These are phyloP conservation scores for Chiua virens DNA, from an alignment of 768 basidiomycete species.

Conservation along the genomic window DNA sequence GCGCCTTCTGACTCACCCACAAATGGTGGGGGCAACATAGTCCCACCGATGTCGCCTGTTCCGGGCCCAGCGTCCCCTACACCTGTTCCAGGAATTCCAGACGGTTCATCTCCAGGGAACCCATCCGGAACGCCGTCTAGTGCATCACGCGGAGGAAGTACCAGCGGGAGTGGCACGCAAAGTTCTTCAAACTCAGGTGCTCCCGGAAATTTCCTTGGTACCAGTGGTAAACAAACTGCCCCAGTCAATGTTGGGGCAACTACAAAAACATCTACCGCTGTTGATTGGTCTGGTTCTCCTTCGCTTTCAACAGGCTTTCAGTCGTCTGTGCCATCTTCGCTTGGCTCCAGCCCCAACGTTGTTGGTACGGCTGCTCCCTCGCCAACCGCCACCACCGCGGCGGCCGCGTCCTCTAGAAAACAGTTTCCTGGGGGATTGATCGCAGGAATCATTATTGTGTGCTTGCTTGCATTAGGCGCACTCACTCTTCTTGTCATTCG, in stretches of 20 bases:
- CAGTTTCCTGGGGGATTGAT: constrained; percentile 46
- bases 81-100: neutral
- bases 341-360: constrained; percentile 9
- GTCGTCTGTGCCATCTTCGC: constrained; percentile 3
- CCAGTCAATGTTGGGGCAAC: neutral
- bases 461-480: constrained; percentile 31
- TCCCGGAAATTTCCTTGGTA: neutral
- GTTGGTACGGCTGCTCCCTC: constrained; percentile 13
- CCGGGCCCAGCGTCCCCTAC: neutral
- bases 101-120: no score
- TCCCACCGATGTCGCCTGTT: neutral
- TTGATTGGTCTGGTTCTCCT: neutral
- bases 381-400: constrained; percentile 7
- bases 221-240: neutral
- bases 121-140: neutral
- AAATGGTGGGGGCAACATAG: neutral
- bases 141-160: neutral
- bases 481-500: constrained; percentile 46
- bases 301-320: neutral
- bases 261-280: neutral
- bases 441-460: constrained; percentile 42
- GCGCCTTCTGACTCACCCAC: no score
- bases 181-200: neutral
- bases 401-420: constrained; percentile 17
- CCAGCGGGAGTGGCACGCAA: neutral